phyloP scores from a whole-genome alignment of 1,284 basidiomycete genomes.

The Sparassis latifolia region DNA sequence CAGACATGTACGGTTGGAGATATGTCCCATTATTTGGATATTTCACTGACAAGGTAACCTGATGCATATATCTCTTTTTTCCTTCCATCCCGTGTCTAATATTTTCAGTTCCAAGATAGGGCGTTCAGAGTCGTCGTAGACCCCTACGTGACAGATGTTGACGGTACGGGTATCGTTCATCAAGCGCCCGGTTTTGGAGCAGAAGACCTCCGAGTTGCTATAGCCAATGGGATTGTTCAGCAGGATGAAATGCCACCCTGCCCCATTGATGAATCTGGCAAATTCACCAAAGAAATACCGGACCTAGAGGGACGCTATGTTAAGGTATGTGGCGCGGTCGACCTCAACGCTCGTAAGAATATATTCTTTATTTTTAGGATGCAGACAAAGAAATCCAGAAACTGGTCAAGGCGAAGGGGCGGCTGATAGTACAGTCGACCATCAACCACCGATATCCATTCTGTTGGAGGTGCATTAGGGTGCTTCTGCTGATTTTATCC shows the following conservation, averaged over 20 bases:
- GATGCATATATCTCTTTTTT: neutral
- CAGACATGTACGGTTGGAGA: conserved; percentile 93
- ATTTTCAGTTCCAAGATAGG: conserved; percentile 77
- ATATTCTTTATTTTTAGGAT: conserved; percentile 38
- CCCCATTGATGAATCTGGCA: conserved; percentile 87
- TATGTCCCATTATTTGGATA: conserved; percentile 95
- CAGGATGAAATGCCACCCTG: conserved; percentile 93
- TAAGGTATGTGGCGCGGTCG: conserved; percentile 54
- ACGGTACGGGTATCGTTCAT: conserved; percentile 98
- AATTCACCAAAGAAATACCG: conserved; percentile 84
- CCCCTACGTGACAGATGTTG: conserved; percentile 88
- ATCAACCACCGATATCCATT: conserved; percentile 92
- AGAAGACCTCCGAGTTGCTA: conserved; percentile 93
- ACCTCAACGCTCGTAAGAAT: neutral
- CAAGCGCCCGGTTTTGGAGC: conserved; percentile 99
- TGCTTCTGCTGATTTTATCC: neutral
- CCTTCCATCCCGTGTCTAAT: neutral
- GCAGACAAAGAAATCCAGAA: conserved; percentile 96
- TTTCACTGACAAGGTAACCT: conserved; percentile 84
- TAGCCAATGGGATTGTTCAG: conserved; percentile 77
- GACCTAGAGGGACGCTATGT: conserved; percentile 89
- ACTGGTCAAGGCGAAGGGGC: conserved; percentile 81
- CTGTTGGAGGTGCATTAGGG: conserved; percentile 78
- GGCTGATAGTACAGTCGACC: conserved; percentile 85
- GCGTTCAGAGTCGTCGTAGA: conserved; percentile 91